Percentiles rank a stretch among this genome's conserved stretches.
These are phyloP conservation scores for Colletotrichum eremochloae DNA, from an alignment of 2,329 filamentous ascomycete species.

Conservation along the genomic window DNA sequence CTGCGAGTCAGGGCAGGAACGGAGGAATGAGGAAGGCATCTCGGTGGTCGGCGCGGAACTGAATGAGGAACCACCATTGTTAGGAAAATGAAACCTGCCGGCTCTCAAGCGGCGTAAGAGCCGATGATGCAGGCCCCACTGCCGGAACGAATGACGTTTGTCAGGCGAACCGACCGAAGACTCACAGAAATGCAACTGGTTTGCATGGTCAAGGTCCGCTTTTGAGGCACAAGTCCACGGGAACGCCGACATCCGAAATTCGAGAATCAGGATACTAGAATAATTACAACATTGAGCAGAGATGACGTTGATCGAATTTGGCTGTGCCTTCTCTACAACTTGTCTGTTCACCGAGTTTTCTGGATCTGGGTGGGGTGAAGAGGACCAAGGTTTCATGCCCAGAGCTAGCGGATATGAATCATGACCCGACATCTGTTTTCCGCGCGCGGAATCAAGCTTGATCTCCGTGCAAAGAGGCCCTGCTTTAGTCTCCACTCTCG, in stretches of 20 bases:
- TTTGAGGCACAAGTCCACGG: not conserved
- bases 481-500: no score
- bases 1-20: not conserved
- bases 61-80: constrained; percentile 7
- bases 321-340: not conserved
- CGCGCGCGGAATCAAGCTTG: no score
- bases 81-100: not conserved
- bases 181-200: not conserved
- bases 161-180: not conserved
- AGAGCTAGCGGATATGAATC: no score
- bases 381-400: no score
- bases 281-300: not conserved
- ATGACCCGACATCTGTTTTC: no score
- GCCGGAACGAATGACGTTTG: constrained; percentile 13
- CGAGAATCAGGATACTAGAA: not conserved
- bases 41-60: constrained; percentile 10
- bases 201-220: not conserved
- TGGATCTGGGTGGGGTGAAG: no score
- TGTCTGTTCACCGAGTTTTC: no score
- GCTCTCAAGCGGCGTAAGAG: constrained; percentile 16
- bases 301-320: constrained; percentile 3
- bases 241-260: not conserved
- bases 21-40: constrained; percentile 19
- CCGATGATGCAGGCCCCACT: constrained; percentile 11
- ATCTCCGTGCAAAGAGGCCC: no score